Percentiles rank a stretch among this genome's conserved stretches.
Evolutionary conservation across 73 alveolate species (phyloP).

Genomic region (Tetrahymena elliotti): DNA sequence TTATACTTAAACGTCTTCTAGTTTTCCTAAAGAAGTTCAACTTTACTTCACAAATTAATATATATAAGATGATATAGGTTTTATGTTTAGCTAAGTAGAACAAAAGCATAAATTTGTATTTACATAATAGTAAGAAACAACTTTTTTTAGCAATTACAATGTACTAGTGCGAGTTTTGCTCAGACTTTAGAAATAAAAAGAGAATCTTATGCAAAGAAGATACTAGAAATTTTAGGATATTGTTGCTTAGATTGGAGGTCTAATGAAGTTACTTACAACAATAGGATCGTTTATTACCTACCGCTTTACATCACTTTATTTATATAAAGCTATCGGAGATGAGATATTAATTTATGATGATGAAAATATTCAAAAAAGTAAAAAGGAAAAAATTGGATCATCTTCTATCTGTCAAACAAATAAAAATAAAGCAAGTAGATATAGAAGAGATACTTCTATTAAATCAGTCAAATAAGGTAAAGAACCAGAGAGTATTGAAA

Average conservation of each 20-base stretch:
- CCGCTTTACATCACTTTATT: neutral
- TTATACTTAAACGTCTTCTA: neutral
- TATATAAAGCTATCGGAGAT: neutral
- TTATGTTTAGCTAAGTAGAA: neutral
- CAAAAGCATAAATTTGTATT: neutral
- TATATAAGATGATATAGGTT: neutral
- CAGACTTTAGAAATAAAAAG: neutral
- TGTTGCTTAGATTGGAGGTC: neutral
- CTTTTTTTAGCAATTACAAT: neutral
- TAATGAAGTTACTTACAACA: neutral
- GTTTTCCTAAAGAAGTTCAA: neutral
- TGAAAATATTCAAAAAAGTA: neutral
- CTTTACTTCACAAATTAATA: neutral
- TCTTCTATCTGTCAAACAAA: neutral
- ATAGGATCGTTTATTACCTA: neutral
- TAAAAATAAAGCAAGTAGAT: neutral
- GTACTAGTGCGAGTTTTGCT: neutral
- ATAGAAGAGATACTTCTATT: neutral
- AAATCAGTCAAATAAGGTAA: neutral
- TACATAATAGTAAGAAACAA: neutral
- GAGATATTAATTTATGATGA: neutral
- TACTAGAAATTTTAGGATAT: neutral
- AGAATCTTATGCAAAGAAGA: neutral
- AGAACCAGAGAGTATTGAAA: no score
- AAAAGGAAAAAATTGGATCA: neutral